A percentile compares a stretch with the other conserved stretches of the same genome.
These are phyloP conservation scores for Crithidia mellificae DNA, from an alignment of 208 protist species.

Conservation along the genomic window DNA sequence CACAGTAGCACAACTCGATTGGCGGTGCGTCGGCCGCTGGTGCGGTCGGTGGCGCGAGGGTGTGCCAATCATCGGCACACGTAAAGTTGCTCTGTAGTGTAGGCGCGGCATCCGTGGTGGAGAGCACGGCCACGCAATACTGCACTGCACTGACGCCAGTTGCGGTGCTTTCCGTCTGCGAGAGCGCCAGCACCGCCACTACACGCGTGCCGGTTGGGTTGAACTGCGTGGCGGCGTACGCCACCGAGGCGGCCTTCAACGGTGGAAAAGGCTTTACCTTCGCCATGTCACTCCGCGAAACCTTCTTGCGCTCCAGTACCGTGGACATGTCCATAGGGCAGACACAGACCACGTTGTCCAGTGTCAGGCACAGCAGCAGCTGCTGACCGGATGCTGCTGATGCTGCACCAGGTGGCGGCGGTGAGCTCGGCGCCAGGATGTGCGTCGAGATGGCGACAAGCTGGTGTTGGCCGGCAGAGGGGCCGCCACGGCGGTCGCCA, in stretches of 20 bases:
- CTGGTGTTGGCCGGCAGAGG: slow-evolving; percentile 19
- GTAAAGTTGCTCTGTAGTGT: slow-evolving; percentile 17
- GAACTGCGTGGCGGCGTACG: slow-evolving; percentile 25
- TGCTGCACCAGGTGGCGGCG: neutral
- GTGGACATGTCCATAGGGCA: slow-evolving; percentile 39
- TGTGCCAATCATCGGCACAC: slow-evolving; percentile 24
- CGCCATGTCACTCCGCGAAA: slow-evolving; percentile 31
- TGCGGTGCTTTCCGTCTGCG: slow-evolving; percentile 1
- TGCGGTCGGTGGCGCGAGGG: slow-evolving; percentile 14
- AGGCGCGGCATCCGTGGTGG: slow-evolving; percentile 9
- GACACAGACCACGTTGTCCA: slow-evolving; percentile 26
- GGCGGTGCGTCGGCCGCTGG: neutral
- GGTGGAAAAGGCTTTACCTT: slow-evolving; percentile 29
- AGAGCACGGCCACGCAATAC: slow-evolving; percentile 20
- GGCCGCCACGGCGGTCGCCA: neutral
- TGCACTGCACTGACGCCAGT: neutral
- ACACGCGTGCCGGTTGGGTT: slow-evolving; percentile 25
- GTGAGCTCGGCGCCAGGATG: neutral
- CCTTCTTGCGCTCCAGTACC: slow-evolving; percentile 37
- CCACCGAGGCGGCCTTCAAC: slow-evolving; percentile 4
- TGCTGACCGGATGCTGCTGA: slow-evolving; percentile 11
- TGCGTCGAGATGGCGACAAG: slow-evolving; percentile 29
- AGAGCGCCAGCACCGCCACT: slow-evolving; percentile 7
- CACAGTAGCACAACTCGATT: slow-evolving; percentile 27
- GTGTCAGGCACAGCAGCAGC: slow-evolving; percentile 34